Evolutionary conservation across 805 yeast genomes (phyloP).

Genomic region (Wickerhamiella spandovensis): DNA sequence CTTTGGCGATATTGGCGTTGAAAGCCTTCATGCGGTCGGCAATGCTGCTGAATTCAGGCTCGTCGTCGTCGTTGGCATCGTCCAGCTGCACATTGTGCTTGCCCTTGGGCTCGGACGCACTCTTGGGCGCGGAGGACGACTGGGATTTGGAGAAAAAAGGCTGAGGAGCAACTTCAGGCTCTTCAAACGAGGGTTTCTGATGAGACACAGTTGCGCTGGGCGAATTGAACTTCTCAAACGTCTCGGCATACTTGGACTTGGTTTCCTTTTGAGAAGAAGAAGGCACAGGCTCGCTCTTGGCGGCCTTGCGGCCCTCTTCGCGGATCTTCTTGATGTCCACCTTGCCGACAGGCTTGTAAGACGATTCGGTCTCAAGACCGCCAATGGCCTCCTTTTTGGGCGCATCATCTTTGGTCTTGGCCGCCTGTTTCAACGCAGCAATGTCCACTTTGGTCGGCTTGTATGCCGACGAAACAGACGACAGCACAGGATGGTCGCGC

Average conservation of each 20-base stretch:
- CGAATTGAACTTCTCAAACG: neutral
- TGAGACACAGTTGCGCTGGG: neutral
- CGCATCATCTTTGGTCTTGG: constrained; percentile 1
- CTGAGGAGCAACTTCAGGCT: neutral
- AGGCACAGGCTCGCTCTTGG: neutral
- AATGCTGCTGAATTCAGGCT: constrained; percentile 15
- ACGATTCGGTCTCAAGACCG: constrained; percentile 17
- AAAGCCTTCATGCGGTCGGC: constrained; percentile 21
- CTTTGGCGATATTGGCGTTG: constrained; percentile 14
- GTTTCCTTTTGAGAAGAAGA: neutral
- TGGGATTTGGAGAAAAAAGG: neutral
- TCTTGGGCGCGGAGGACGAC: neutral
- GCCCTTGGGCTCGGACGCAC: neutral
- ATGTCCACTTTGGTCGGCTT: constrained; percentile 53
- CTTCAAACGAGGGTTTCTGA: neutral
- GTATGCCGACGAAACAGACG: constrained; percentile 47
- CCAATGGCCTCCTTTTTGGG: constrained; percentile 4
- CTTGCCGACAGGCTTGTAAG: constrained; percentile 26
- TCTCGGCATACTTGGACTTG: neutral
- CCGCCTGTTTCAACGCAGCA: constrained; percentile 18
- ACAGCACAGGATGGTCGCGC: constrained; percentile 15
- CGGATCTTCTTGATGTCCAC: constrained; percentile 24
- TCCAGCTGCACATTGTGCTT: neutral
- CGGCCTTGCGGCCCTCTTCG: constrained; percentile 14
- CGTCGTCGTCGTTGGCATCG: constrained; percentile 12